Conservation (phyloP, 371 early-diverging fungal species). For the Circinella umbellata region DNA sequence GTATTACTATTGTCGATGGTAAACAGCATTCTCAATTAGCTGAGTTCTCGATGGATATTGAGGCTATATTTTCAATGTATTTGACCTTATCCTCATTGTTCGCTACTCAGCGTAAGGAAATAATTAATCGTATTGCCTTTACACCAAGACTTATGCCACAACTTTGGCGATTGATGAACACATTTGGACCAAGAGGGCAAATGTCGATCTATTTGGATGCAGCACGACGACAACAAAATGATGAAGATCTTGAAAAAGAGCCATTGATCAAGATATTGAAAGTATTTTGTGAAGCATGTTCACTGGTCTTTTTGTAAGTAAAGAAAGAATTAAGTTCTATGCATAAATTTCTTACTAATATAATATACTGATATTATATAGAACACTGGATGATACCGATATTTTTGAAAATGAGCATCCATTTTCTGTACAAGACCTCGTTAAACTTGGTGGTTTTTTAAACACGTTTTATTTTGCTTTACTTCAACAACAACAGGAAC, state of each 20-base stretch:
- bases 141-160: conserved; percentile 59
- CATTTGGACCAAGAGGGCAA: conserved; percentile 62
- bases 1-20: neutral
- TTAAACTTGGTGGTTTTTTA: conserved; percentile 58
- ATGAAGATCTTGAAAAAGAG: conserved; percentile 55
- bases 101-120: conserved; percentile 51
- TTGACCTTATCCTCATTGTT: conserved; percentile 46
- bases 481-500: conserved; percentile 31
- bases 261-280: conserved; percentile 62
- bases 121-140: conserved; percentile 65
- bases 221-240: conserved; percentile 36
- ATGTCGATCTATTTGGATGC: conserved; percentile 63
- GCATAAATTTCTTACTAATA: neutral
- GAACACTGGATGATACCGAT: conserved; percentile 84
- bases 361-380: conserved; percentile 17
- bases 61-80: conserved; percentile 60
- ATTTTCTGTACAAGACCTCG: conserved; percentile 59
- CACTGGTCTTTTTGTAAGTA: conserved; percentile 61
- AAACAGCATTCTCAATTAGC: conserved; percentile 18
- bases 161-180: conserved; percentile 67
- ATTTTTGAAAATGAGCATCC: conserved; percentile 67
- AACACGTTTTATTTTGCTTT: conserved; percentile 75
- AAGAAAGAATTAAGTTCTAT: neutral
- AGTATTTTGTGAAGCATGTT: conserved; percentile 66
- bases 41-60: conserved; percentile 54